Percentiles rank a stretch among this genome's conserved stretches.
These are phyloP conservation scores for Ligustrum vulgare DNA, from an alignment of 257 asterid species.

Conservation along the genomic window DNA sequence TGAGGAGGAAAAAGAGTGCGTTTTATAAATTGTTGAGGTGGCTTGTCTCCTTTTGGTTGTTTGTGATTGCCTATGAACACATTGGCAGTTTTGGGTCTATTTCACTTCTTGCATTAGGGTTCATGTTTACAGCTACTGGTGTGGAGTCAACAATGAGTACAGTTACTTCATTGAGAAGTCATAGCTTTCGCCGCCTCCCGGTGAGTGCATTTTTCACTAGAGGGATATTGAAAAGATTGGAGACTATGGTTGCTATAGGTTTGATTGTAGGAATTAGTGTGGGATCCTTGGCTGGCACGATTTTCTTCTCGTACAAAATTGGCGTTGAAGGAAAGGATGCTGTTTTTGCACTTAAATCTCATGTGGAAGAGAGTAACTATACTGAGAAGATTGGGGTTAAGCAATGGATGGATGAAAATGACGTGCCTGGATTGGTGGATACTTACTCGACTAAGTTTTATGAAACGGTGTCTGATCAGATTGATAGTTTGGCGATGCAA, in stretches of 20 bases:
- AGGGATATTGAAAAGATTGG: conserved; percentile 60
- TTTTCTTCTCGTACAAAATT: conserved; percentile 82
- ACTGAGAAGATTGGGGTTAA: conserved; percentile 83
- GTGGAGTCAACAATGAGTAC: conserved; percentile 76
- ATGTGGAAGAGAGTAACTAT: conserved; percentile 81
- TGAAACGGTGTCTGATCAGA: conserved; percentile 77
- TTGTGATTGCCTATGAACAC: conserved; percentile 73
- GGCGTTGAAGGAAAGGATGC: conserved; percentile 95
- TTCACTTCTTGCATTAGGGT: conserved; percentile 62
- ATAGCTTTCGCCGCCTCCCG: conserved; percentile 67
- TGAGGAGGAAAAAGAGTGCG: conserved; percentile 67
- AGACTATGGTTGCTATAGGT: conserved; percentile 81
- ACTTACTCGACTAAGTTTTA: conserved; percentile 67
- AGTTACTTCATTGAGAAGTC: conserved; percentile 69
- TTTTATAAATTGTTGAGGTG: conserved; percentile 63
- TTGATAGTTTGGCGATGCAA: conserved; percentile 76
- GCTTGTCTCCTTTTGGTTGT: conserved; percentile 90
- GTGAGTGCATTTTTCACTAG: conserved; percentile 74
- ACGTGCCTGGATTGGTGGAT: conserved; percentile 89
- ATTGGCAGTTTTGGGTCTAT: conserved; percentile 66
- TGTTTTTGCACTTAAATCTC: conserved; percentile 72
- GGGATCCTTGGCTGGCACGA: conserved; percentile 65
- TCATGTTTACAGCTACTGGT: conserved; percentile 53
- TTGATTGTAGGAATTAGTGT: conserved; percentile 77
- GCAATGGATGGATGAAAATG: conserved; percentile 96